Evolutionary conservation across 805 yeast species (phyloP).

Genomic region (Priceomyces castillae): DNA sequence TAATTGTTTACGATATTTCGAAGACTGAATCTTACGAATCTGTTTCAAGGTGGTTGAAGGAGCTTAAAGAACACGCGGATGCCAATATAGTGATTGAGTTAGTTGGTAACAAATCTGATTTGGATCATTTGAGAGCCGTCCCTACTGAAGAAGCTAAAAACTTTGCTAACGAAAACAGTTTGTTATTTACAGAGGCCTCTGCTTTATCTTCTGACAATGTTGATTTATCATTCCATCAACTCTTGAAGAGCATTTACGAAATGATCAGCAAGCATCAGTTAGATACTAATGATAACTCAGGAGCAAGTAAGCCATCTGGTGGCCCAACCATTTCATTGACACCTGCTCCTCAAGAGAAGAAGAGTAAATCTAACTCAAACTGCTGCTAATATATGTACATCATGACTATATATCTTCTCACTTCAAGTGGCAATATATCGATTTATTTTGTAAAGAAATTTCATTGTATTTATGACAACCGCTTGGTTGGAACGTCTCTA

Average conservation of each 20-base stretch:
- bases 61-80: constrained; percentile 87
- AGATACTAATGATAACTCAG: constrained; percentile 71
- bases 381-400: constrained; percentile 56
- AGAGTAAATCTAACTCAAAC: constrained; percentile 51
- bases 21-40: constrained; percentile 84
- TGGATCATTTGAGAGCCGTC: constrained; percentile 90
- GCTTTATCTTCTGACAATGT: constrained; percentile 94
- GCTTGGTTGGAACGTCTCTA: too few relatives aligned
- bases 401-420: background rate
- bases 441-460: background rate
- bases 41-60: constrained; percentile 86
- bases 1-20: constrained; percentile 92
- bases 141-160: constrained; percentile 97
- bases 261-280: constrained; percentile 92
- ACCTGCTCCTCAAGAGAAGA: constrained; percentile 85
- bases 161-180: constrained; percentile 88
- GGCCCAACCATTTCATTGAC: constrained; percentile 93
- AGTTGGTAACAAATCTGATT: constrained; percentile 89
- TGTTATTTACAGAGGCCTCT: constrained; percentile 92
- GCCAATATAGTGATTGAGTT: constrained; percentile 92
- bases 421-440: constrained; percentile 1
- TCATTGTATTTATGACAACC: background rate
- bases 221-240: constrained; percentile 89
- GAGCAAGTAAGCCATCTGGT: constrained; percentile 57
- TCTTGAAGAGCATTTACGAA: constrained; percentile 89